Percentiles rank a stretch among this genome's conserved stretches.
These are phyloP conservation scores for Fraxinus anomala DNA, from an alignment of 257 asterid genomes.

Conservation along the genomic window DNA sequence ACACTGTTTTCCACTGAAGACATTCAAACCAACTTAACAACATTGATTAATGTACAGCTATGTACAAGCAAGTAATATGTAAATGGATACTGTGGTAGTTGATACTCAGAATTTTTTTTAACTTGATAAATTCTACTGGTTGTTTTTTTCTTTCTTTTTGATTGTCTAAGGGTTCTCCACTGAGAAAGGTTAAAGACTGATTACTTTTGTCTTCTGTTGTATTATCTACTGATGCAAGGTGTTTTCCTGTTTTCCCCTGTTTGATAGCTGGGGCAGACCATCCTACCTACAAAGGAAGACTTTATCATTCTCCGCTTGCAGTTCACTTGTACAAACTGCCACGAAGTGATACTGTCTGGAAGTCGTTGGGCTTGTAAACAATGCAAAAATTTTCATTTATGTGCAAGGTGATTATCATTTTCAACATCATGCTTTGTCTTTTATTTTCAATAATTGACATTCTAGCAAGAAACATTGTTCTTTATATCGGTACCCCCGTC, in stretches of 20 bases:
- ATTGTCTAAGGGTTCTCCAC: not conserved
- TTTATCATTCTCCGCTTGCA: slow-evolving; percentile 62
- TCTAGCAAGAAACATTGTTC: not conserved
- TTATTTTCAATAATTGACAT: not conserved
- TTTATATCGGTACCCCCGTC: not conserved
- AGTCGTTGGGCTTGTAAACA: slow-evolving; percentile 55
- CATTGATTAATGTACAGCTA: not conserved
- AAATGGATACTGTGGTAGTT: not conserved
- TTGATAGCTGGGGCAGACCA: slow-evolving; percentile 54
- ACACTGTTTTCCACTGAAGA: not conserved
- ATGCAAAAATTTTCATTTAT: slow-evolving; percentile 57
- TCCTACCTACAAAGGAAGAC: slow-evolving; percentile 57
- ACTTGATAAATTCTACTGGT: not conserved
- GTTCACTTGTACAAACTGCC: slow-evolving; percentile 57
- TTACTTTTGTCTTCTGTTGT: not conserved
- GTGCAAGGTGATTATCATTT: slow-evolving; percentile 50
- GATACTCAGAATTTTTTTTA: too few relatives aligned
- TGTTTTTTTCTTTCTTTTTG: not conserved
- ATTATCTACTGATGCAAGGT: slow-evolving; percentile 10
- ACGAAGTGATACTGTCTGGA: slow-evolving; percentile 53
- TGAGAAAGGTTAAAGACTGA: not conserved
- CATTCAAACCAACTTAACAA: not conserved
- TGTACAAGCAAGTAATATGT: not conserved
- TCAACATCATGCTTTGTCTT: not conserved
- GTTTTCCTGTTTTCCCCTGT: slow-evolving; percentile 21